Conservation (phyloP, 202 grass and related monocot genomes). For the Panicum hallii region DNA sequence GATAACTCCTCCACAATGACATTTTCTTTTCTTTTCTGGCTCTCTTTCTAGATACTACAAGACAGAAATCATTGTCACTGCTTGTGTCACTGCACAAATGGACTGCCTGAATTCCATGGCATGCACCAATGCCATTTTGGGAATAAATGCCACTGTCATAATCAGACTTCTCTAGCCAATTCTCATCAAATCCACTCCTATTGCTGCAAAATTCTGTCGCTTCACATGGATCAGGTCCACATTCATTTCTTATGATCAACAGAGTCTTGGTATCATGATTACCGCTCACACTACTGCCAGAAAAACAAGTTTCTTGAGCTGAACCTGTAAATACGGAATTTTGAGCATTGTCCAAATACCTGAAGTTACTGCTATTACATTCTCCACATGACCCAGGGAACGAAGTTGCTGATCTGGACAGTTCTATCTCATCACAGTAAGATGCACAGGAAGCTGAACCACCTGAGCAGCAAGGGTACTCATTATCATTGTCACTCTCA, state of each 20-base stretch:
- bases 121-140: slow-evolving; percentile 28
- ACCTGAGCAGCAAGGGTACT: slow-evolving; percentile 51
- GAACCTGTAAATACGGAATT: slow-evolving; percentile 31
- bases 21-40: slow-evolving; percentile 66
- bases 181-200: slow-evolving; percentile 43
- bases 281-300: slow-evolving; percentile 37
- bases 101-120: slow-evolving; percentile 20
- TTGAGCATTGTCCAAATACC: slow-evolving; percentile 38
- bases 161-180: slow-evolving; percentile 48
- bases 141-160: slow-evolving; percentile 43
- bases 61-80: slow-evolving; percentile 54
- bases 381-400: slow-evolving; percentile 46
- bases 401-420: slow-evolving; percentile 46
- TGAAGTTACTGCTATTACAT: slow-evolving; percentile 31
- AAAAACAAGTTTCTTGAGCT: slow-evolving; percentile 53
- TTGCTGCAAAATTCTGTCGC: slow-evolving; percentile 37
- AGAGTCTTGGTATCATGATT: slow-evolving; percentile 30
- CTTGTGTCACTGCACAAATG: slow-evolving; percentile 40
- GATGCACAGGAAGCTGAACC: slow-evolving; percentile 51
- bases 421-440: slow-evolving; percentile 59
- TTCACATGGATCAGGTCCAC: slow-evolving; percentile 42
- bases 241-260: slow-evolving; percentile 45
- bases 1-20: slow-evolving; percentile 44
- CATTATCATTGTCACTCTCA: slow-evolving; percentile 67
- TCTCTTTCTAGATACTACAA: slow-evolving; percentile 73